These are phyloP conservation scores for Phoma sp. DNA, from an alignment of 2,329 filamentous ascomycete genomes.

Conservation along the genomic window DNA sequence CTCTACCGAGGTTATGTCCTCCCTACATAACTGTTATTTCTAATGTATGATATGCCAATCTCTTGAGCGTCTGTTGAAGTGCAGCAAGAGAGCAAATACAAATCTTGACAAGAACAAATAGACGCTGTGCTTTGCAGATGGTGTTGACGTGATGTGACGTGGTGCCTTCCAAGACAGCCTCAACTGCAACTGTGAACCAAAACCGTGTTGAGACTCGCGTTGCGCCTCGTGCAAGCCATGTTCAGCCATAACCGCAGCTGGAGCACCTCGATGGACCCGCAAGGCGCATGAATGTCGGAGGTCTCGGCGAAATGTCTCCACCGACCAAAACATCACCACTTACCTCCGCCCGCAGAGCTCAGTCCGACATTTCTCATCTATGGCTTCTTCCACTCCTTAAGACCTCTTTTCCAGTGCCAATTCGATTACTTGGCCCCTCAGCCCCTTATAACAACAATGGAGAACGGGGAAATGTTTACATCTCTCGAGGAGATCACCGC, in stretches of 20 bases:
- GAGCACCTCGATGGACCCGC: conserved; percentile 27
- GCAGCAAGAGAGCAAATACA: conserved; percentile 48
- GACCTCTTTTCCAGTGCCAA: conserved; percentile 12
- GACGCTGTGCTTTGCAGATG: not conserved
- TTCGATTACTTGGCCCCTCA: not conserved
- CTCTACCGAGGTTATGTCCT: conserved; percentile 47
- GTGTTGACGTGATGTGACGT: not conserved
- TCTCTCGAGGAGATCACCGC: conserved; percentile 49
- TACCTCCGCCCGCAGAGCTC: conserved; percentile 2
- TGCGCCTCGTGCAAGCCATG: conserved; percentile 10
- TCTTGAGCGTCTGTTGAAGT: conserved; percentile 37
- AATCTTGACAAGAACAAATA: conserved; percentile 28
- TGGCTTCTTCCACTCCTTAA: conserved; percentile 33
- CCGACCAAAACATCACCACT: conserved; percentile 18
- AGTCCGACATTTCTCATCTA: conserved; percentile 14
- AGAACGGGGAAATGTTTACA: conserved; percentile 46
- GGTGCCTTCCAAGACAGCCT: not conserved
- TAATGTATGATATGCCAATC: conserved; percentile 52
- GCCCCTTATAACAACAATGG: conserved; percentile 37
- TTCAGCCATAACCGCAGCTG: conserved; percentile 9
- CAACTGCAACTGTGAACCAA: not conserved
- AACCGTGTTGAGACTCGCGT: not conserved
- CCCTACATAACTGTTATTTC: conserved; percentile 52
- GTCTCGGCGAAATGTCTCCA: conserved; percentile 31
- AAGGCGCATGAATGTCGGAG: conserved; percentile 24